phyloP scores from a whole-genome alignment of 352 stramenopile genomes.

The Globisporangium canariense region DNA sequence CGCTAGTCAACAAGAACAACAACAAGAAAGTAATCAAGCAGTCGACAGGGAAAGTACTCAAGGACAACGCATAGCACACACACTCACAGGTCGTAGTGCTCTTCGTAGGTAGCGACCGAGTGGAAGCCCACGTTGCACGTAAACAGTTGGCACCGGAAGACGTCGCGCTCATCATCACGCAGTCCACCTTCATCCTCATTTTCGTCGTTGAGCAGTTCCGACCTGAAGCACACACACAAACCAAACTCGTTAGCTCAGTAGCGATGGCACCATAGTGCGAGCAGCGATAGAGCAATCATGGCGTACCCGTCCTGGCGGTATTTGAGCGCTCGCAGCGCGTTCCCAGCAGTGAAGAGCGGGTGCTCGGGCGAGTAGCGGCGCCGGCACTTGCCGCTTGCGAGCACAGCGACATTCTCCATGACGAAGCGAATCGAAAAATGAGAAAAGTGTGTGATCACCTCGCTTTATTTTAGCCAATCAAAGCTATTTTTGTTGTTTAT shows the following conservation, averaged over 20 bases:
- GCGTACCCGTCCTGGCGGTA: slow-evolving; percentile 38
- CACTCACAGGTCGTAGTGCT: slow-evolving; percentile 61
- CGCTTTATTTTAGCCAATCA: neutral
- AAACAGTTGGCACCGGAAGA: slow-evolving; percentile 41
- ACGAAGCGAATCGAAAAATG: no score
- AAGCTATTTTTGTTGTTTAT: neutral
- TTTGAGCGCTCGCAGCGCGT: slow-evolving; percentile 35
- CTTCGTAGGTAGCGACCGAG: slow-evolving; percentile 46
- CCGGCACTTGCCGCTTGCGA: slow-evolving; percentile 43
- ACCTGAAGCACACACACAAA: neutral
- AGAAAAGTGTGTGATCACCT: neutral
- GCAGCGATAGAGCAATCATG: neutral
- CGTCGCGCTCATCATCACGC: slow-evolving; percentile 6
- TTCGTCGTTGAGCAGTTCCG: slow-evolving; percentile 9
- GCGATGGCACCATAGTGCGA: no score
- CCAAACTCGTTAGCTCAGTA: neutral
- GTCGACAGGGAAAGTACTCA: no score
- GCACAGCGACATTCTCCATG: slow-evolving; percentile 31
- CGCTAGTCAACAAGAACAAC: slow-evolving; percentile 5
- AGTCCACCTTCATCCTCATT: neutral
- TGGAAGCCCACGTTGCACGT: slow-evolving; percentile 44
- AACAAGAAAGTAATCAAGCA: neutral
- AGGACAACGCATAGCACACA: neutral
- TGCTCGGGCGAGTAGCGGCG: slow-evolving; percentile 53
- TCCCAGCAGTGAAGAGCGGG: slow-evolving; percentile 40